phyloP scores from a whole-genome alignment of 108 stramenopile genomes.

The Phaeodactylum tricornutum region DNA sequence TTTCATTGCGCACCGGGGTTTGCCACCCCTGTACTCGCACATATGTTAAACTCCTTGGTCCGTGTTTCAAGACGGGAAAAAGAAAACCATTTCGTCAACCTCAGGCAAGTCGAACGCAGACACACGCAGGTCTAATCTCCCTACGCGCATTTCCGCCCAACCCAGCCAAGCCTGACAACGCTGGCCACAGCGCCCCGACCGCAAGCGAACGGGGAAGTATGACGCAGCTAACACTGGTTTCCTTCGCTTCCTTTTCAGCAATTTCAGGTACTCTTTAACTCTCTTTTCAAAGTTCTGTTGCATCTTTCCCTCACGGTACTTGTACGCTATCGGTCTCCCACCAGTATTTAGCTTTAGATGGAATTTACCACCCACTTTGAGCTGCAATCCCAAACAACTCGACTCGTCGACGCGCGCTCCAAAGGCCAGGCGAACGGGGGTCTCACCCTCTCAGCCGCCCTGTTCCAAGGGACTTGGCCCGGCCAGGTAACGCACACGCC shows the following conservation, averaged over 20 bases:
- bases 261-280: constrained; percentile 98
- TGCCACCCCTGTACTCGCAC: constrained; percentile 83
- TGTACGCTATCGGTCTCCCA: constrained; percentile 93
- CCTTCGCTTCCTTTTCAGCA: constrained; percentile 94
- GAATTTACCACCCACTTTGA: constrained; percentile 94
- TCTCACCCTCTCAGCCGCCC: constrained; percentile 89
- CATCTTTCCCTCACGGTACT: constrained; percentile 94
- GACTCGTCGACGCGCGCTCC: constrained; percentile 50
- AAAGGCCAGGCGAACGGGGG: constrained; percentile 77
- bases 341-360: constrained; percentile 93
- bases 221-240: constrained; percentile 69
- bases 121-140: constrained; percentile 8
- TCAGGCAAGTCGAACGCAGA: constrained; percentile 33
- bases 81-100: constrained; percentile 48
- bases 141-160: constrained; percentile 6
- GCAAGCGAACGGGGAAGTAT: constrained; percentile 47
- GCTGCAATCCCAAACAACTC: constrained; percentile 49
- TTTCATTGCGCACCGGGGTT: constrained; percentile 87
- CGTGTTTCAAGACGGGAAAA: constrained; percentile 16
- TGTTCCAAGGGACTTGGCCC: constrained; percentile 88
- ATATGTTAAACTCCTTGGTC: constrained; percentile 25
- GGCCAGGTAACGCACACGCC: constrained; percentile 47
- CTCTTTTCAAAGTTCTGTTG: constrained; percentile 98
- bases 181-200: constrained; percentile 55
- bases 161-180: constrained; percentile 40